Percentiles rank a stretch among this genome's conserved stretches.
Evolutionary conservation across 202 grass and related monocot genomes (phyloP).

Genomic region (Digitaria exilis): DNA sequence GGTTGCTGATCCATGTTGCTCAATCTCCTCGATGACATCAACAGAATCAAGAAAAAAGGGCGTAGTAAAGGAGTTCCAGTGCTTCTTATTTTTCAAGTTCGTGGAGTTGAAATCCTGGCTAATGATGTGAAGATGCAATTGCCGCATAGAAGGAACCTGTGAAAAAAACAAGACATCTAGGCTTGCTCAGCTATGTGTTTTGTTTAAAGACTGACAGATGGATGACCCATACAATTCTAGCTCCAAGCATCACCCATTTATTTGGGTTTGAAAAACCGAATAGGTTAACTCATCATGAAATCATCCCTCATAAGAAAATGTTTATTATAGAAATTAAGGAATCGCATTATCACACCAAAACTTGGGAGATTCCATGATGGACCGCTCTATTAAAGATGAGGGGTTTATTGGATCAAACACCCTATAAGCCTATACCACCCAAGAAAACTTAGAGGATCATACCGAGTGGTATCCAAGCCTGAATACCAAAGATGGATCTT

Average conservation of each 20-base stretch:
- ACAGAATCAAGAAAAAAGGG: conserved; percentile 78
- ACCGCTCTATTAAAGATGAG: background rate
- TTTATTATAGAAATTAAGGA: background rate
- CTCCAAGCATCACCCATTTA: background rate
- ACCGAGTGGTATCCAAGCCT: conserved; percentile 95
- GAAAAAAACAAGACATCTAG: conserved; percentile 23
- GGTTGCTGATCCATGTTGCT: conserved; percentile 47
- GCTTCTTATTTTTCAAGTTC: conserved; percentile 83
- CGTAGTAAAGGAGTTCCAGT: conserved; percentile 84
- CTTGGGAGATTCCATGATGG: background rate
- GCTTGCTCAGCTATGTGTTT: background rate
- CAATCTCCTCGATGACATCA: conserved; percentile 68
- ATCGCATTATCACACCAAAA: background rate
- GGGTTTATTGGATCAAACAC: background rate
- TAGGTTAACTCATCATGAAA: no score
- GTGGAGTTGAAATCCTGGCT: conserved; percentile 87
- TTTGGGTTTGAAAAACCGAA: background rate
- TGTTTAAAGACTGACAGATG: background rate
- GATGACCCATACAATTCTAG: background rate
- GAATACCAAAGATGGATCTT: conserved; percentile 72
- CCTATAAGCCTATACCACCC: background rate
- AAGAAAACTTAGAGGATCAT: background rate
- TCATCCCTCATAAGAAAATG: background rate
- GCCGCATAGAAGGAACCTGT: conserved; percentile 89
- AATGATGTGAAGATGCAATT: conserved; percentile 93